Conservation (phyloP, 148 eudicot genomes). For the Chenopodium album region DNA sequence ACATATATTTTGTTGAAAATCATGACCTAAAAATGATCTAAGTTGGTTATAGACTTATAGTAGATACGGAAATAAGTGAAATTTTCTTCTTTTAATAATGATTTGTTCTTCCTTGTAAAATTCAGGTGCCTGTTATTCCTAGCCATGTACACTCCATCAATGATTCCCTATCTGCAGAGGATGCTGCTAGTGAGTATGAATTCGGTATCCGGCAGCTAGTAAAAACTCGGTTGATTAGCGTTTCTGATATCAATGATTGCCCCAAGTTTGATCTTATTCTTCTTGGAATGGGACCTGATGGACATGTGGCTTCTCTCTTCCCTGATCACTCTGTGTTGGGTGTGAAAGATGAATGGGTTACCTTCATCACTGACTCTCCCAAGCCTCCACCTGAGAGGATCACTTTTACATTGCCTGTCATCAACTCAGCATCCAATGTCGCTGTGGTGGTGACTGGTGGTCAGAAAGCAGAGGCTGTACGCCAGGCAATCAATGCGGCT, state of each 20-base stretch:
- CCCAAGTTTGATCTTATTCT: constrained; percentile 89
- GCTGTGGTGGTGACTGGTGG: constrained; percentile 65
- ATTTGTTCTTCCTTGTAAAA: background rate
- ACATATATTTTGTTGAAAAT: background rate
- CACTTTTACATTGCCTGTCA: constrained; percentile 85
- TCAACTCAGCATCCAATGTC: constrained; percentile 80
- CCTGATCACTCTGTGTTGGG: constrained; percentile 63
- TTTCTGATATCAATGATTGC: constrained; percentile 69
- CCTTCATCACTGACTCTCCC: constrained; percentile 80
- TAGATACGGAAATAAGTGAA: background rate
- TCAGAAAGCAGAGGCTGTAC: constrained; percentile 61
- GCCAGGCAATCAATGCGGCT: constrained; percentile 38
- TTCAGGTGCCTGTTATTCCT: constrained; percentile 73
- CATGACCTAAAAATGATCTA: background rate
- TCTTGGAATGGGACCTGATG: constrained; percentile 88
- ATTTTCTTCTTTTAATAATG: background rate
- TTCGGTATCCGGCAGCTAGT: constrained; percentile 83
- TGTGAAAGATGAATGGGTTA: constrained; percentile 70
- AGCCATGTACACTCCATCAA: constrained; percentile 84
- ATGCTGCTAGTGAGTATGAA: constrained; percentile 81
- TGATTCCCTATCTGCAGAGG: constrained; percentile 70
- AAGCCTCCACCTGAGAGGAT: constrained; percentile 85
- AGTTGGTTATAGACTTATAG: background rate
- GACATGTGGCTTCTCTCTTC: constrained; percentile 89
- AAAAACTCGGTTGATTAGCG: constrained; percentile 63